phyloP scores from a whole-genome alignment of 495 filamentous ascomycete genomes.

The Pseudevernia furfuracea region DNA sequence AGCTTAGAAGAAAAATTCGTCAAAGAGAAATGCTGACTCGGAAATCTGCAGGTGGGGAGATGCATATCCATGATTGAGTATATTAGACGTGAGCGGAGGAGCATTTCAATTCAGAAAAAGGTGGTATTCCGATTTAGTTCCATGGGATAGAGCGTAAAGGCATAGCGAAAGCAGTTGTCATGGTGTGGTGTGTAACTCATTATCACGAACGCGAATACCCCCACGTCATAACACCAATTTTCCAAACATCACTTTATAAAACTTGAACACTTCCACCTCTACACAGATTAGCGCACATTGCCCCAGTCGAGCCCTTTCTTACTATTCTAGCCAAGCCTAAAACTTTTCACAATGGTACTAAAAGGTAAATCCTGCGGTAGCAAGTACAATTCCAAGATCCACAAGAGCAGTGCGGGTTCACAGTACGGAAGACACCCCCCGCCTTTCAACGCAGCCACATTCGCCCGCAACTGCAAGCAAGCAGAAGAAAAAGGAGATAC shows the following conservation, averaged over 20 bases:
- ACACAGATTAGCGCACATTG: not conserved
- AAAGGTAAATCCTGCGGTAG: not conserved
- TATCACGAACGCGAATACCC: not conserved
- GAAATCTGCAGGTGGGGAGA: constrained; percentile 38
- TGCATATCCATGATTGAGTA: constrained; percentile 24
- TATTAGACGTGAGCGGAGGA: not conserved
- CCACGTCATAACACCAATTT: not conserved
- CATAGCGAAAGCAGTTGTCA: not conserved
- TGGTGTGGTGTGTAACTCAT: not conserved
- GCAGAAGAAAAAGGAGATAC: not conserved
- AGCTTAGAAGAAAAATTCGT: not conserved
- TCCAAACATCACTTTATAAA: not conserved
- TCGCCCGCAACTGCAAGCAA: not conserved
- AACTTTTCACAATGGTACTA: not conserved
- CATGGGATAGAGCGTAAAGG: not conserved
- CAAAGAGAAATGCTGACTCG: not conserved
- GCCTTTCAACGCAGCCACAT: not conserved
- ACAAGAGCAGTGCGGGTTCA: not conserved
- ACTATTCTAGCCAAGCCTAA: too few relatives aligned
- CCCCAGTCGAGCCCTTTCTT: too few relatives aligned
- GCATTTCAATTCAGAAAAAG: not conserved
- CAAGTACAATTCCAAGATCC: not conserved
- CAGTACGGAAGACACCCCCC: not conserved
- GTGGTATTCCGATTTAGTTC: constrained; percentile 1
- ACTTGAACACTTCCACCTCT: not conserved